Evolutionary conservation across 208 protist genomes (phyloP).

Genomic region (Leptomonas pyrrhocoris): DNA sequence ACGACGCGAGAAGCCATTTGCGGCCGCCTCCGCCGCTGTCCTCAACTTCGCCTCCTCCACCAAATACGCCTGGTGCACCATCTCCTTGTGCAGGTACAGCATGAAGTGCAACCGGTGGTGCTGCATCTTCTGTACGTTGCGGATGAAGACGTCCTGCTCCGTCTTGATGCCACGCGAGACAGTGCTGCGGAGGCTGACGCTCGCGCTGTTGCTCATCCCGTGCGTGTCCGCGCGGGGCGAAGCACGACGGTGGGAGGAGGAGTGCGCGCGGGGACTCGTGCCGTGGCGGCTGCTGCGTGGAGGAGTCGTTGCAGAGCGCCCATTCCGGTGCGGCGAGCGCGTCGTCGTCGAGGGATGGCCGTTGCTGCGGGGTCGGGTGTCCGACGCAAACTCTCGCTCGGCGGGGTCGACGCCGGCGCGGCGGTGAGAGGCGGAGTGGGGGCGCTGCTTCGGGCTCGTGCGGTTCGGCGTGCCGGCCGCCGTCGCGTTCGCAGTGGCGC

Average conservation of each 20-base stretch:
- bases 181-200: slow-evolving; percentile 32
- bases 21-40: slow-evolving; percentile 32
- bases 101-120: slow-evolving; percentile 88
- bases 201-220: slow-evolving; percentile 30
- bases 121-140: slow-evolving; percentile 64
- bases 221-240: slow-evolving; percentile 11
- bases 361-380: slow-evolving; percentile 7
- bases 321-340: slow-evolving; percentile 2
- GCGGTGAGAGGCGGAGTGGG: slow-evolving; percentile 15
- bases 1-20: slow-evolving; percentile 7
- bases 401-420: slow-evolving; percentile 17
- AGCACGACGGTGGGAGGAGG: slow-evolving; percentile 12
- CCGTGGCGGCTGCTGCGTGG: slow-evolving; percentile 10
- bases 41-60: slow-evolving; percentile 71
- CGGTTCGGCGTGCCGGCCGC: slow-evolving; percentile 13
- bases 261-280: slow-evolving; percentile 10
- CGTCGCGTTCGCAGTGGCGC: background rate
- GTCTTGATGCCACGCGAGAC: slow-evolving; percentile 29
- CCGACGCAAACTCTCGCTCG: slow-evolving; percentile 40
- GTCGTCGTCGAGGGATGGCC: slow-evolving; percentile 6
- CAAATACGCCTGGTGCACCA: slow-evolving; percentile 81
- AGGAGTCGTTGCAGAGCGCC: background rate
- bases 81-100: slow-evolving; percentile 86
- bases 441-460: slow-evolving; percentile 16
- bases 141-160: slow-evolving; percentile 58